Evolutionary conservation across 2,329 filamentous ascomycete genomes (phyloP).

Genomic region (Trichoderma oligosporum): DNA sequence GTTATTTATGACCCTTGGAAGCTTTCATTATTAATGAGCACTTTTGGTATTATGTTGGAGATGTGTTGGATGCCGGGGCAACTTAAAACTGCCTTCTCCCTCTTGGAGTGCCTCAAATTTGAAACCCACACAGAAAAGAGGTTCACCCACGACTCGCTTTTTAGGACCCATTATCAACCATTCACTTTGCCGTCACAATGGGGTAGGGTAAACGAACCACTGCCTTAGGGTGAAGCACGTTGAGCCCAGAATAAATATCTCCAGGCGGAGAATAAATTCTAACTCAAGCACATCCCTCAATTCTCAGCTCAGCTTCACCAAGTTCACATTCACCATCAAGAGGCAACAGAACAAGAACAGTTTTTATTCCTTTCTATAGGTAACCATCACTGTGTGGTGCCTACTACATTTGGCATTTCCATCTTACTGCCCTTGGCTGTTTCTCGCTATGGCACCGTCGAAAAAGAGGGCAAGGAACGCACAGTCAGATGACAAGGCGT

Average conservation of each 20-base stretch:
- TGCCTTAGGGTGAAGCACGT: neutral
- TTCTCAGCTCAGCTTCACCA: neutral
- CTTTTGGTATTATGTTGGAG: neutral
- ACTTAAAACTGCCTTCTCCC: too few relatives aligned
- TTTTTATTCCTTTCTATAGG: neutral
- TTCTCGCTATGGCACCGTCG: slow-evolving; percentile 25
- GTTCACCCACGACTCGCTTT: neutral
- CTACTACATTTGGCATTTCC: neutral
- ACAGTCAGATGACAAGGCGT: slow-evolving; percentile 17
- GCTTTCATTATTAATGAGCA: neutral
- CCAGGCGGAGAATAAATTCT: neutral
- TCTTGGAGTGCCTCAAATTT: neutral
- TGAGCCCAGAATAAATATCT: neutral
- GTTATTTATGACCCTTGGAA: neutral
- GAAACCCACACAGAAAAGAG: neutral
- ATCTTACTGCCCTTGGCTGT: neutral
- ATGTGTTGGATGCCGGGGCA: neutral
- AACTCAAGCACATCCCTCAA: neutral
- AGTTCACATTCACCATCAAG: neutral
- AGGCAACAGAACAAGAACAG: too few relatives aligned
- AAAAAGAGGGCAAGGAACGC: slow-evolving; percentile 27
- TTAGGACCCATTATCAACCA: neutral
- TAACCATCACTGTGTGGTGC: neutral
- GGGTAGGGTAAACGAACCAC: neutral
- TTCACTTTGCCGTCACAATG: slow-evolving; percentile 10